A percentile compares a stretch with the other conserved stretches of the same genome.
Evolutionary conservation across 1,284 basidiomycete genomes (phyloP).

Genomic region (Cutaneotrichosporon spelunceum): DNA sequence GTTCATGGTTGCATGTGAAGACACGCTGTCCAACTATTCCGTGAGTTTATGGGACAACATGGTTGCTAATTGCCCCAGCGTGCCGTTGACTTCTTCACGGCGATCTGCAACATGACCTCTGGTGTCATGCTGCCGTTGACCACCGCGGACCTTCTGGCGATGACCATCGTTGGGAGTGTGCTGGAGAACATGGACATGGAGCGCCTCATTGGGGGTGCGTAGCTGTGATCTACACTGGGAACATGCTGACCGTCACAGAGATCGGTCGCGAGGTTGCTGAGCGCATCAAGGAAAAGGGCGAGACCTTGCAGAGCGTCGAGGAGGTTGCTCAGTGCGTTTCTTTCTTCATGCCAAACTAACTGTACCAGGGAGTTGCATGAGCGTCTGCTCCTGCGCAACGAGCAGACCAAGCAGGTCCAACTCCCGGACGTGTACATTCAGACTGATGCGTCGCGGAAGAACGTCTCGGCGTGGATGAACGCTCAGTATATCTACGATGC

Average conservation of each 20-base stretch:
- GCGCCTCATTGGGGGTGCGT: constrained; percentile 64
- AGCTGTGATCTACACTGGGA: neutral
- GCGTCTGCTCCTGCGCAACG: constrained; percentile 82
- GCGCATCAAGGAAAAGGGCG: constrained; percentile 69
- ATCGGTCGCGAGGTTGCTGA: constrained; percentile 91
- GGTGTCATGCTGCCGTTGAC: constrained; percentile 94
- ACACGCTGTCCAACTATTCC: constrained; percentile 87
- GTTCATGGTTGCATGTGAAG: constrained; percentile 99
- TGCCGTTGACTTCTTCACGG: constrained; percentile 93
- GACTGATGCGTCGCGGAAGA: constrained; percentile 80
- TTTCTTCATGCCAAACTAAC: neutral
- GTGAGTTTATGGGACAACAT: constrained; percentile 55
- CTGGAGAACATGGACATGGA: constrained; percentile 99
- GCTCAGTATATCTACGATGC: constrained; percentile 72
- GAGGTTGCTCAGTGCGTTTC: constrained; percentile 69
- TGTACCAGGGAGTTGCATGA: constrained; percentile 65
- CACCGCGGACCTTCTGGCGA: constrained; percentile 91
- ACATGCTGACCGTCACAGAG: constrained; percentile 54
- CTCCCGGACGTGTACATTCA: constrained; percentile 96
- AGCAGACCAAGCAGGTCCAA: constrained; percentile 92
- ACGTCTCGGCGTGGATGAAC: constrained; percentile 80
- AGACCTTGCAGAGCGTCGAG: constrained; percentile 81
- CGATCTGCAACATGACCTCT: constrained; percentile 85
- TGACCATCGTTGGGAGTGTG: constrained; percentile 92
- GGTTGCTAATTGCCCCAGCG: constrained; percentile 57